A percentile compares a stretch with the other conserved stretches of the same genome.
These are phyloP conservation scores for Azolla pinnata DNA, from an alignment of 75 land plant species.

Conservation along the genomic window DNA sequence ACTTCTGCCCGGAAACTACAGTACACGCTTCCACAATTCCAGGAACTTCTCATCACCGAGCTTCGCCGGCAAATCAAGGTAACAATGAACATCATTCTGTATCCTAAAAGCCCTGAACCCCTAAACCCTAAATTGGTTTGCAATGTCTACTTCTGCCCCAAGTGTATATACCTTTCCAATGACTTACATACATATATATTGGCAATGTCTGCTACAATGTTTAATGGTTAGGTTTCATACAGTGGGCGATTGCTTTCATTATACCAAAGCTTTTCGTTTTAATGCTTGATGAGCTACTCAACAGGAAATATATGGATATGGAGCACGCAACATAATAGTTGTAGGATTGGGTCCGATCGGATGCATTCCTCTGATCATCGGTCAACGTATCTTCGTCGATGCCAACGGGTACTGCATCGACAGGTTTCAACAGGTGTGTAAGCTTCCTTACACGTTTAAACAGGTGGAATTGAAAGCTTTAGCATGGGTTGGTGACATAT, in stretches of 20 bases:
- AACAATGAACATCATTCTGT: too few relatives aligned
- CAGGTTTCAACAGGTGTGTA: slow-evolving; percentile 30
- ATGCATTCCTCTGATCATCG: slow-evolving; percentile 57
- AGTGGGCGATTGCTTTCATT: too few relatives aligned
- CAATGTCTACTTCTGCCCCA: neutral
- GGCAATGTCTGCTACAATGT: too few relatives aligned
- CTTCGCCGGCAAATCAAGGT: slow-evolving; percentile 8
- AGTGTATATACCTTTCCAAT: too few relatives aligned
- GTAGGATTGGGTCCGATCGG: slow-evolving; percentile 78
- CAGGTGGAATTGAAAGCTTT: too few relatives aligned
- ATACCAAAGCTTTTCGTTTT: too few relatives aligned
- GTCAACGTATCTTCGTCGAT: neutral
- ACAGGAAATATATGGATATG: slow-evolving; percentile 66
- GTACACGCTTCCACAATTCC: slow-evolving; percentile 11
- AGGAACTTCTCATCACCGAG: slow-evolving; percentile 10
- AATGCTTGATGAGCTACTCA: too few relatives aligned
- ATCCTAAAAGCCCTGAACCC: too few relatives aligned
- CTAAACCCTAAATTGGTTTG: too few relatives aligned
- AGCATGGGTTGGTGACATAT: too few relatives aligned
- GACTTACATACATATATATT: too few relatives aligned
- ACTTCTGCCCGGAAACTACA: neutral
- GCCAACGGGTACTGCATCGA: slow-evolving; percentile 33
- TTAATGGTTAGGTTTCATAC: too few relatives aligned
- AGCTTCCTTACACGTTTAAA: slow-evolving; percentile 43
- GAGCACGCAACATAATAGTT: slow-evolving; percentile 66